Conservation (phyloP, 495 filamentous ascomycete species). For the Tuber microsphaerosporum region DNA sequence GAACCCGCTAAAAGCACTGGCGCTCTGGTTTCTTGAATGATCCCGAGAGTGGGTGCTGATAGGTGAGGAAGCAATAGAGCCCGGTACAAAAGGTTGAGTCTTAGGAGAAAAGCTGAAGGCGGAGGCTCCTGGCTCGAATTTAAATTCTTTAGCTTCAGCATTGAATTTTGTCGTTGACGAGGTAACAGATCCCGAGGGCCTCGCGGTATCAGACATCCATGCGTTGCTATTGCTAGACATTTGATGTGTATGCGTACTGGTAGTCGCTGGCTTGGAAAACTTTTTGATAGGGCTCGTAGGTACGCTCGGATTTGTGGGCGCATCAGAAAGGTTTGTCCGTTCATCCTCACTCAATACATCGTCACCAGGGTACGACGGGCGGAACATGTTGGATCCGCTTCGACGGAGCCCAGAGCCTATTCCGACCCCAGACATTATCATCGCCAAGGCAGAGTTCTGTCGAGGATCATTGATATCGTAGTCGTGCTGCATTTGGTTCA, state of each 20-base stretch:
- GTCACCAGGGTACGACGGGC: constrained; percentile 10
- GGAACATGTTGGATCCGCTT: not conserved
- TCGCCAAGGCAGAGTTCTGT: constrained; percentile 38
- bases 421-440: constrained; percentile 37
- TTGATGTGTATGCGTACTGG: constrained; percentile 31
- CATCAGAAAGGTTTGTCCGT: constrained; percentile 50
- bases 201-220: constrained; percentile 33
- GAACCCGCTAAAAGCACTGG: constrained; percentile 24
- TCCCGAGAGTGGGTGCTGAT: constrained; percentile 26
- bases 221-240: constrained; percentile 38
- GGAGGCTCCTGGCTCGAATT: constrained; percentile 56
- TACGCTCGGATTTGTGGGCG: constrained; percentile 66
- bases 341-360: constrained; percentile 39
- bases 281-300: constrained; percentile 35
- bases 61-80: constrained; percentile 25
- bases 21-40: constrained; percentile 14
- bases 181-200: constrained; percentile 30
- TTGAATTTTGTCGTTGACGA: constrained; percentile 62
- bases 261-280: constrained; percentile 17
- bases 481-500: constrained; percentile 35
- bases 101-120: constrained; percentile 36
- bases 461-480: constrained; percentile 34
- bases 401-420: constrained; percentile 19
- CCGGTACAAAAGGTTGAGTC: constrained; percentile 27
- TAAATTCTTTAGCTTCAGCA: constrained; percentile 80